These are phyloP conservation scores for Suhomyces atakaporum DNA, from an alignment of 1,139 yeast species.

Conservation along the genomic window DNA sequence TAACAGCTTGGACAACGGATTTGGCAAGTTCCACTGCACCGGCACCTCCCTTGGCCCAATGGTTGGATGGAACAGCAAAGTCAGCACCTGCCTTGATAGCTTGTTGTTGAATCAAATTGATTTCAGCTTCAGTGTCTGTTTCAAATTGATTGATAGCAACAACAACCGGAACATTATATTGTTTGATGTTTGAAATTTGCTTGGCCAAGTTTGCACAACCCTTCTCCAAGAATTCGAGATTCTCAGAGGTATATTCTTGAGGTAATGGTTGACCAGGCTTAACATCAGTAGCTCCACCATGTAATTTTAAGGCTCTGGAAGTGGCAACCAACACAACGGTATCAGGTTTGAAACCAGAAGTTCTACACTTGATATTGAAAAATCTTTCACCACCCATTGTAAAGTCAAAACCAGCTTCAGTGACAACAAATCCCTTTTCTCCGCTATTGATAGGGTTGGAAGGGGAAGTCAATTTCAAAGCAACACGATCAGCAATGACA, in stretches of 20 bases:
- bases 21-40: slow-evolving; percentile 72
- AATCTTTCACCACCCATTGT: slow-evolving; percentile 91
- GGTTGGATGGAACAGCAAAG: slow-evolving; percentile 73
- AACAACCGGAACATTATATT: slow-evolving; percentile 74
- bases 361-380: slow-evolving; percentile 76
- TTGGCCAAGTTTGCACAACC: slow-evolving; percentile 77
- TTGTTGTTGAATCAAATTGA: slow-evolving; percentile 60
- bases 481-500: slow-evolving; percentile 92
- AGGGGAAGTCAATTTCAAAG: slow-evolving; percentile 72
- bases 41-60: slow-evolving; percentile 80
- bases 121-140: slow-evolving; percentile 69
- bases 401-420: slow-evolving; percentile 86
- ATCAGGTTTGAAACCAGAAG: slow-evolving; percentile 72
- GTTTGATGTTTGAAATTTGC: slow-evolving; percentile 69
- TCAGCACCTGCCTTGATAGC: slow-evolving; percentile 74
- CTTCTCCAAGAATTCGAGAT: slow-evolving; percentile 59
- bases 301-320: slow-evolving; percentile 74
- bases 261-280: slow-evolving; percentile 81
- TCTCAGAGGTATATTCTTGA: slow-evolving; percentile 64
- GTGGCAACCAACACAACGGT: slow-evolving; percentile 80
- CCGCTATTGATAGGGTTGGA: slow-evolving; percentile 47
- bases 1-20: slow-evolving; percentile 65
- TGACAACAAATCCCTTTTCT: slow-evolving; percentile 66
- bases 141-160: slow-evolving; percentile 79
- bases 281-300: slow-evolving; percentile 84